A percentile compares a stretch with the other conserved stretches of the same genome.
Evolutionary conservation across 2,329 filamentous ascomycete genomes (phyloP).

Genomic region (Xylariomycetidae sp.): DNA sequence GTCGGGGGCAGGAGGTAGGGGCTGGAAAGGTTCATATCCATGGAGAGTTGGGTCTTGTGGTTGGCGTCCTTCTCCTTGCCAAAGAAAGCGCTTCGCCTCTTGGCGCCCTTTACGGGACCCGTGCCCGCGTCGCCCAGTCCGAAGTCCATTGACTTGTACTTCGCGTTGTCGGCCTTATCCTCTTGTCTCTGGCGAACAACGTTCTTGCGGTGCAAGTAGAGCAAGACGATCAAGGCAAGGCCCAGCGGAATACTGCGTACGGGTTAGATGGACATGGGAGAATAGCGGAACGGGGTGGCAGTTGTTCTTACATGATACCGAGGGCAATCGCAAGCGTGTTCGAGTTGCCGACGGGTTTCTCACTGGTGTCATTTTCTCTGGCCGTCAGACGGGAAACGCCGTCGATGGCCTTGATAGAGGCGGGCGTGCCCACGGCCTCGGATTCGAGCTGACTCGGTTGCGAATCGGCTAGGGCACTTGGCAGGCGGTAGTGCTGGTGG

Average conservation of each 20-base stretch:
- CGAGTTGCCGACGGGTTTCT: slow-evolving; percentile 51
- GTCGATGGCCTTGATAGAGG: slow-evolving; percentile 6
- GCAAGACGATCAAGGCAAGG: slow-evolving; percentile 57
- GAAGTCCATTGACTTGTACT: slow-evolving; percentile 89
- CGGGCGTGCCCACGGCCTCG: slow-evolving; percentile 3
- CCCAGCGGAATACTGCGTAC: slow-evolving; percentile 65
- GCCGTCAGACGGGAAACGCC: slow-evolving; percentile 9
- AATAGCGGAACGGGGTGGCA: background rate
- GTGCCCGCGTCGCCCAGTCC: slow-evolving; percentile 67
- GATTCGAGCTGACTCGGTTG: slow-evolving; percentile 12
- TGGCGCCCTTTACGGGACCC: slow-evolving; percentile 30
- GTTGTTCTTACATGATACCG: slow-evolving; percentile 59
- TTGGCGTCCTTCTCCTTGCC: slow-evolving; percentile 51
- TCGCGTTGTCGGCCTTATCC: slow-evolving; percentile 78
- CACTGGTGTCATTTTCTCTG: slow-evolving; percentile 41
- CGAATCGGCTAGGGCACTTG: slow-evolving; percentile 9
- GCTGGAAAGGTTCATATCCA: slow-evolving; percentile 70
- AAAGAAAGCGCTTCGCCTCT: slow-evolving; percentile 40
- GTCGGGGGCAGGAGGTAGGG: slow-evolving; percentile 91
- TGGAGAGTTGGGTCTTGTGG: slow-evolving; percentile 52
- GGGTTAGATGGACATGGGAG: slow-evolving; percentile 11
- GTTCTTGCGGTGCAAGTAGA: slow-evolving; percentile 76
- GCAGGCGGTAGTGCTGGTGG: slow-evolving; percentile 17
- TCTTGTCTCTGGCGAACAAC: slow-evolving; percentile 65
- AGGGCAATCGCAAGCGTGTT: slow-evolving; percentile 62